Evolutionary conservation across 2,329 filamentous ascomycete species (phyloP), one percentile per base, ranked within the genome.

Genomic region (Alternaria atra): DNA sequence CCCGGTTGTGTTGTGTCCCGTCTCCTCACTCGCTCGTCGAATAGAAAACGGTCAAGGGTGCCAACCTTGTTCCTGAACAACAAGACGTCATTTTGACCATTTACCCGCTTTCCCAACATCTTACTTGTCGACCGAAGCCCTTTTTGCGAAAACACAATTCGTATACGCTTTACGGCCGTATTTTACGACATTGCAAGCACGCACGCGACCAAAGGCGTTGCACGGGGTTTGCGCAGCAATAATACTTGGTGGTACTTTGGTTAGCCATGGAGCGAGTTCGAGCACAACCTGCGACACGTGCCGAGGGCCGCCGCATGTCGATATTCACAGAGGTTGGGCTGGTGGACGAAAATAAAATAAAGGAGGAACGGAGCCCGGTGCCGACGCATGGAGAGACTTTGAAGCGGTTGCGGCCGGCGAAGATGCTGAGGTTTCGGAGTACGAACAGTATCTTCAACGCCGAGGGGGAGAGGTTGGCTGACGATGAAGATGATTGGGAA

Each of bases 241-340:
- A 30, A 25, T 40, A 17, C 39, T 42, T 13, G 32, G 23, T 40
- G 42, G 46, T 37, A 37, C 8, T 9, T 37, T 37, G 15, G 15
- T 4, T n/a, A 23, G 44, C 17, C 52, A 77, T 77, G 75, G 72
- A 76, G 51, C 68, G 57, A 58, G 66, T 70, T 40, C 70, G 57
- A 66, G 65, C 68, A 27, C 69, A 73, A 60, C 65, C 73, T 57
- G 68, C 67, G n/a, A 40, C 55, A n/a, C 43, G 47, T 25, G 54
- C 60, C 35, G 46, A 66, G 42, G 61, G 58, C 42, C 72, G 73
- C 12, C 71, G 75, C 48, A 73, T 73, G 57, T 78, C 76, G 8
- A 69, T 78, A 42, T 79, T 79, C 55, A 68, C 71, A 55, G 76
- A 79, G 61, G 76, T 79, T 30, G 76, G 76, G n/a, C 48, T 79